Evolutionary conservation across 257 asterid genomes (phyloP).

Genomic region (Penstemon barbatus): DNA sequence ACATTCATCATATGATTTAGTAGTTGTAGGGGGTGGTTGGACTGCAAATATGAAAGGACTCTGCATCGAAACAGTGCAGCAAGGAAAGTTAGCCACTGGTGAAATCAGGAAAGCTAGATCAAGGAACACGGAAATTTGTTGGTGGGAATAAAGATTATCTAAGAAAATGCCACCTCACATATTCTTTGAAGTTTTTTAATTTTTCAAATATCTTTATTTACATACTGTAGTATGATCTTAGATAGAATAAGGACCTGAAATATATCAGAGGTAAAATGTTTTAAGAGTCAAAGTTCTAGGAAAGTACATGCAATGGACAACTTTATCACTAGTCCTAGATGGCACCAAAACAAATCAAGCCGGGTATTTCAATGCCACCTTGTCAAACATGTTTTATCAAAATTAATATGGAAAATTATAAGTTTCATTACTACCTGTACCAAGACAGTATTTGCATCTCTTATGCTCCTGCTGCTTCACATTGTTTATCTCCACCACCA

Average conservation of each 20-base stretch:
- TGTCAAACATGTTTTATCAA: neutral
- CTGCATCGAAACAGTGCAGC: neutral
- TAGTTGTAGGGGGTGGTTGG: neutral
- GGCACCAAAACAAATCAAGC: neutral
- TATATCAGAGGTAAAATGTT: neutral
- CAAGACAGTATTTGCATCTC: conserved; percentile 97
- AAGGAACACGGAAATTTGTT: neutral
- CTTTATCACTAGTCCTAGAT: neutral
- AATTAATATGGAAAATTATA: neutral
- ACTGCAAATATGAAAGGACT: neutral
- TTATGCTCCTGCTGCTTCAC: conserved; percentile 95
- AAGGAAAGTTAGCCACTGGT: neutral
- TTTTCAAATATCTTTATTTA: neutral
- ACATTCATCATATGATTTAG: neutral
- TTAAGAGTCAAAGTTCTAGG: neutral
- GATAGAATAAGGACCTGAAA: neutral
- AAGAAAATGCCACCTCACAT: conserved; percentile 14
- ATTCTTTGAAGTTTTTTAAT: neutral
- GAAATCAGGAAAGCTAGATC: conserved; percentile 3
- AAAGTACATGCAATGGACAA: neutral
- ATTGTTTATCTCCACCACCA: conserved; percentile 96
- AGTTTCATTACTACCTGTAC: conserved; percentile 59
- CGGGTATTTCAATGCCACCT: neutral
- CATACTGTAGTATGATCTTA: neutral
- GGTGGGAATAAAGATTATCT: neutral